A percentile compares a stretch with the other conserved stretches of the same genome.
Evolutionary conservation across 495 filamentous ascomycete genomes (phyloP).

Genomic region (Neurospora terricola): DNA sequence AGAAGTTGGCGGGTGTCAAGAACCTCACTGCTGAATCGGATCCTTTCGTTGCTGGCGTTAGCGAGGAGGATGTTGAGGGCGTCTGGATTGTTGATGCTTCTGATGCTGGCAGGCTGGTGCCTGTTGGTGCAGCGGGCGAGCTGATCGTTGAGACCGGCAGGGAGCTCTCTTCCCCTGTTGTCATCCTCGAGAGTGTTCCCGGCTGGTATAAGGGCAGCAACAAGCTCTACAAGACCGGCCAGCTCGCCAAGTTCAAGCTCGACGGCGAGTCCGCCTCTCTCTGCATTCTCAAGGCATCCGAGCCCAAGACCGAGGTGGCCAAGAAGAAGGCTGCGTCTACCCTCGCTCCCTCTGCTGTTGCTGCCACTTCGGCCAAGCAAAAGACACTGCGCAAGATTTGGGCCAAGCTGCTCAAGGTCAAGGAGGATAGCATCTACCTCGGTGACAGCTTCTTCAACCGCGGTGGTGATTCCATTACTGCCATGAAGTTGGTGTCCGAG

Average conservation of each 20-base stretch:
- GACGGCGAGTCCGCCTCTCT: conserved; percentile 4
- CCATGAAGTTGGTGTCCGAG: conserved; percentile 57
- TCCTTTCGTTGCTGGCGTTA: conserved; percentile 1
- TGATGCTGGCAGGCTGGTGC: conserved; percentile 25
- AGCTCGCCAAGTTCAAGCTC: conserved; percentile 19
- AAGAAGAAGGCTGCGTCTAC: conserved; percentile 6
- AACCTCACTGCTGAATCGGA: neutral
- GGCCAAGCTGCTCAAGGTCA: conserved; percentile 23
- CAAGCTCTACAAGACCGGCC: conserved; percentile 21
- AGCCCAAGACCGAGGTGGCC: conserved; percentile 1
- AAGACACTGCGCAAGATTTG: conserved; percentile 25
- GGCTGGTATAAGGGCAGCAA: neutral
- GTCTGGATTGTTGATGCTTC: conserved; percentile 32
- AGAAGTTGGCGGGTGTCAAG: conserved; percentile 4
- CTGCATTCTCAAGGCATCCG: conserved; percentile 3
- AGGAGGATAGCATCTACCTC: conserved; percentile 34
- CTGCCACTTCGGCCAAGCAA: conserved; percentile 26
- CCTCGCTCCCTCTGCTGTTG: neutral
- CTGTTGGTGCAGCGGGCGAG: conserved; percentile 37
- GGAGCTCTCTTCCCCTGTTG: neutral
- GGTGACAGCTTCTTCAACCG: conserved; percentile 52
- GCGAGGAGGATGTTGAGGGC: conserved; percentile 9
- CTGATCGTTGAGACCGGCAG: conserved; percentile 20
- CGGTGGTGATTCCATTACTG: conserved; percentile 61
- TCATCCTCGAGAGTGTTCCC: too few relatives aligned